Conservation (phyloP, 2,329 filamentous ascomycete genomes). For the Fusarium drepaniforme region DNA sequence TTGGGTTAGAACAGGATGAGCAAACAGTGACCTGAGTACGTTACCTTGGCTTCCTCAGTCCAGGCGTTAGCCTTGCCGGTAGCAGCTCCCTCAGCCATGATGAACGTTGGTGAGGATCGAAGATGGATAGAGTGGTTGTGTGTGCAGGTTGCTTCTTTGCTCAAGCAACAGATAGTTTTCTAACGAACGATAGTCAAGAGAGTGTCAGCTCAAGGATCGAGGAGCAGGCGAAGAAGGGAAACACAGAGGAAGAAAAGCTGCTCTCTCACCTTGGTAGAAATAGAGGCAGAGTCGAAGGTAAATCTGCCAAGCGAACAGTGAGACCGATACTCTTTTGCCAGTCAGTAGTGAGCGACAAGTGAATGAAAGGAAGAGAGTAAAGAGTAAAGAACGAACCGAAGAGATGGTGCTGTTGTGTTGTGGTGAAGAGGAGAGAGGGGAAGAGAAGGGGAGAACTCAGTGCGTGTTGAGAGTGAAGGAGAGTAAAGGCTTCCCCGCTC, state of each 20-base stretch:
- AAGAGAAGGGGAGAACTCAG: background rate
- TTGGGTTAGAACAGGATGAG: background rate
- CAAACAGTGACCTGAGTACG: background rate
- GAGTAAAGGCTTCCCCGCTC: background rate
- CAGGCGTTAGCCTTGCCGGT: conserved; percentile 46
- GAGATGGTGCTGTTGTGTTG: background rate
- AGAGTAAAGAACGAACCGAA: background rate
- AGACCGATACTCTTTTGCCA: background rate
- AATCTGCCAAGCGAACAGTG: background rate
- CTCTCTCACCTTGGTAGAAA: background rate
- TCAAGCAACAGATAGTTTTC: background rate
- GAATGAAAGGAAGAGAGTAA: background rate
- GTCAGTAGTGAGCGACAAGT: background rate
- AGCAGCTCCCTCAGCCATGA: conserved; percentile 42
- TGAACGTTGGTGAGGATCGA: background rate
- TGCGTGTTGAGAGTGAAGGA: background rate
- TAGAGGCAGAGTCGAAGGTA: background rate
- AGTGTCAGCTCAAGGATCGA: background rate
- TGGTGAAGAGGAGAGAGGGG: background rate
- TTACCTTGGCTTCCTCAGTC: conserved; percentile 54
- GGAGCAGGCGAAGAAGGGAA: background rate
- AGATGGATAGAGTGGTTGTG: background rate
- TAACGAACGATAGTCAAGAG: background rate
- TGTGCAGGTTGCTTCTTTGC: background rate
- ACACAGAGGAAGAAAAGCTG: background rate